Evolutionary conservation across 441 rosid species (phyloP), one percentile per base, ranked within the genome.

Genomic region (Breynia disticha): DNA sequence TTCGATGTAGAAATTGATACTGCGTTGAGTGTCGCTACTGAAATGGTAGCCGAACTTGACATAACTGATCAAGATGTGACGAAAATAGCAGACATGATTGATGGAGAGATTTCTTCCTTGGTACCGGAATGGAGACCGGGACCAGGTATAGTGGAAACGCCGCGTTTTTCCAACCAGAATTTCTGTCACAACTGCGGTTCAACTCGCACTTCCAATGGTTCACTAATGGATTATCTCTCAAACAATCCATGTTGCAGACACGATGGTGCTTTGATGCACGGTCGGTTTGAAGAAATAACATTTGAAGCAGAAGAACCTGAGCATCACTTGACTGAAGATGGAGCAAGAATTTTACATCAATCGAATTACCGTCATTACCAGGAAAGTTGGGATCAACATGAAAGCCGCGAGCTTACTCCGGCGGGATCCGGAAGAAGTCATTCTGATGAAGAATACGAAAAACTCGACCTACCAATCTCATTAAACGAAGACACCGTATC

Each of bases 1-100:
- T 91, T 91, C 11, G 91, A 86, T 50, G 48, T 82, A 38, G 86
- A 80, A 48, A 76, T 46, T 0, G 98, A 91, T 57, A 84, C 94
- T 41, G 97, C 98, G 24, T 62, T 79, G 15, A 86, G 86, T 32
- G 97, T 91, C 39, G 95, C 98, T n/a, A 74, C 81, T n/a, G 98
- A 91, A 74, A 88, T 91, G 98, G 91, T 91, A 19, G 84, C 84
- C 3, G 98, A 91, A 52, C 73, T 87, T 43, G 98, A 91, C 68
- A 79, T 91, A 52, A 82, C 74, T 3, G 87, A 78, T 58, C 79
- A 76, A 48, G 91, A 88, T 28, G 91, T 77, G 62, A 81, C 81
- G 8, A 82, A 73, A 49, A 91, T 91, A 61, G 86, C 98, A 0
- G 83, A 81, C 41, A 86, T 79, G 83, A 91, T 91, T 11, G 97